Evolutionary conservation across 495 filamentous ascomycete species (phyloP).

Genomic region (Saxophila tyrrhenica): DNA sequence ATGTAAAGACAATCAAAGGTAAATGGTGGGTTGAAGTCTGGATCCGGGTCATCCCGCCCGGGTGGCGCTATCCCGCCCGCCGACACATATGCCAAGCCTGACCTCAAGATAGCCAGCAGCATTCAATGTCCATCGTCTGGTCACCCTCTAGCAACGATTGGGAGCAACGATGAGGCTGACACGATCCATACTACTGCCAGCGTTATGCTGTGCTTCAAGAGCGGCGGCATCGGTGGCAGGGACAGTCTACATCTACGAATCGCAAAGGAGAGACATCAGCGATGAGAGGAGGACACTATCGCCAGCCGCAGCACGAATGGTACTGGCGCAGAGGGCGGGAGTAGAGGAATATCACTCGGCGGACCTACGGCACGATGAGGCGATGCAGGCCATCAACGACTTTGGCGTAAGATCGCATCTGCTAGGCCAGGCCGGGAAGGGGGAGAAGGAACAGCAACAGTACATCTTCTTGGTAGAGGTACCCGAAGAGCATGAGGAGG

Average conservation of each 20-base stretch:
- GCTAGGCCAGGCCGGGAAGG: conserved; percentile 34
- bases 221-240: conserved; percentile 6
- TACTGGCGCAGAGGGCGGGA: conserved; percentile 45
- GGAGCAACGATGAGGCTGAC: conserved; percentile 3
- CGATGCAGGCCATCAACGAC: conserved; percentile 37
- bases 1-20: not conserved
- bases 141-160: not conserved
- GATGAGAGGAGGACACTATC: conserved; percentile 11
- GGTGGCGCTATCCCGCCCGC: not conserved
- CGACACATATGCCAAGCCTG: not conserved
- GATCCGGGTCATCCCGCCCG: not conserved
- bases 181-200: not conserved
- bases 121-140: not conserved
- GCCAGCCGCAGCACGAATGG: conserved; percentile 39
- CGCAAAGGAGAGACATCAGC: not conserved
- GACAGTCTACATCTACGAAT: conserved; percentile 26
- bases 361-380: conserved; percentile 33
- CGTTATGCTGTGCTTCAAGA: conserved; percentile 4
- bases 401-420: conserved; percentile 33
- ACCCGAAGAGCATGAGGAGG: conserved; percentile 31
- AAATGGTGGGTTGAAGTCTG: not conserved
- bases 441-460: conserved; percentile 11
- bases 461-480: conserved; percentile 23
- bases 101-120: not conserved
- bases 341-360: conserved; percentile 41